Evolutionary conservation across 306 rosid genomes (phyloP), one percentile per base, ranked within the genome.

Genomic region (Rubus parviflorus): DNA sequence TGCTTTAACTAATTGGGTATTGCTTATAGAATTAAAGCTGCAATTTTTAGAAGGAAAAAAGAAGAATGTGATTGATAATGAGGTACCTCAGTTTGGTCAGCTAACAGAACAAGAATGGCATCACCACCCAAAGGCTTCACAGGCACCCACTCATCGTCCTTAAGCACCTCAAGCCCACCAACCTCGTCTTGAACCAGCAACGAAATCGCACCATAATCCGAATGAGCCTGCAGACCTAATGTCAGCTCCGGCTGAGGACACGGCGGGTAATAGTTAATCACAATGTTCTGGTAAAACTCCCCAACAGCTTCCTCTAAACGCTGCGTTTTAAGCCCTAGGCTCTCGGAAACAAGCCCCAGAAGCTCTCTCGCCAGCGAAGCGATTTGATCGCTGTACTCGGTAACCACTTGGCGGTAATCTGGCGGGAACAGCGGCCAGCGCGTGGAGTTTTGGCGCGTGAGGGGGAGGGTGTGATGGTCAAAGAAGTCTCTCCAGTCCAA

Each of bases 401-500:
- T 75, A 49, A 89, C 60, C 45, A 63, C 70, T 9, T 79, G 80
- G n/a, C 97, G 78, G 82, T 94, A 88, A 47, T 80, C 80, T 4
- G 86, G 25, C 1, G 93, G 89, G 53, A 82, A 92, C 10, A 86
- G 51, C 4, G 98, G 96, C 97, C 98, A 95, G 3, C 81, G 77
- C 64, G 75, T 65, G 57, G 97, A 90, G 83, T 94, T 70, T 20
- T 97, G 93, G 37, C 98, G 97, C 42, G 89, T 84, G 52, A 92
- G 86, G 4, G 97, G 98, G 3, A 90, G 75, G 1, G 97, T 90
- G 78, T 95, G 97, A 84, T 95, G 97, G 51, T 95, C 93, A 72
- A 95, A 92, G 84, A 90, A 95, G 77, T 95, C 97, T 73, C 97
- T 87, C 98, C 98, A 95, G 72, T 95, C 98, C 49, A 95, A 64